Conservation (phyloP, 2,329 filamentous ascomycete species). For the Salinomyces thailandicus region DNA sequence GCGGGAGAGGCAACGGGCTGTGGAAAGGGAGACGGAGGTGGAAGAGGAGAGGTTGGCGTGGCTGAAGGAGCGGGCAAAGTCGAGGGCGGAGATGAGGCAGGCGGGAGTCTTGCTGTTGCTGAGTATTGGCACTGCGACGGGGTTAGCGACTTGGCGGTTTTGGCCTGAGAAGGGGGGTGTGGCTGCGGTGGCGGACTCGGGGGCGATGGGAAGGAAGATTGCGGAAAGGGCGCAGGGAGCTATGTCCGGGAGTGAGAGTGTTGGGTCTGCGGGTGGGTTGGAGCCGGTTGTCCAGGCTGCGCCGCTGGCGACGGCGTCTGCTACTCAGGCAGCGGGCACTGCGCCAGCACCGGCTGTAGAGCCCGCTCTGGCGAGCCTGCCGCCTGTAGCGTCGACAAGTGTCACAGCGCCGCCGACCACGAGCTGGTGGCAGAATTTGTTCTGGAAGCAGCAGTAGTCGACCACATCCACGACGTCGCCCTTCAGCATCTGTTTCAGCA, state of each 20-base stretch:
- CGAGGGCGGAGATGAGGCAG: conserved; percentile 12
- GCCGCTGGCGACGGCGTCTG: too few relatives aligned
- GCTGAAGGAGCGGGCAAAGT: conserved; percentile 10
- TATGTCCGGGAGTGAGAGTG: too few relatives aligned
- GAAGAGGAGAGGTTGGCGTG: conserved; percentile 1
- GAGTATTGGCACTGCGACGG: conserved; percentile 13
- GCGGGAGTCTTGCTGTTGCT: conserved; percentile 14
- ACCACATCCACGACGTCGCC: too few relatives aligned
- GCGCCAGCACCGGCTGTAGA: too few relatives aligned
- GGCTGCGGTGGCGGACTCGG: conserved; percentile 8
- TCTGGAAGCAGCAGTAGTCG: not conserved
- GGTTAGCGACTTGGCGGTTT: conserved; percentile 16
- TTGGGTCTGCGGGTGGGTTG: too few relatives aligned
- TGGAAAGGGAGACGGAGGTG: not conserved
- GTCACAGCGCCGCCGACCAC: too few relatives aligned
- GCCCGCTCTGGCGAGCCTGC: too few relatives aligned
- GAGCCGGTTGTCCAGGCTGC: too few relatives aligned
- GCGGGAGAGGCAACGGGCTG: conserved; percentile 6
- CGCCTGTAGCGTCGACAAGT: too few relatives aligned
- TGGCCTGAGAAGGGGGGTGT: conserved; percentile 11
- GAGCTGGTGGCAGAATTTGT: not conserved
- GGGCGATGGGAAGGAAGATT: conserved; percentile 15
- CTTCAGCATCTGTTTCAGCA: too few relatives aligned
- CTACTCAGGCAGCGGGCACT: too few relatives aligned
- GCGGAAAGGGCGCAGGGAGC: conserved; percentile 11